Evolutionary conservation across 2,329 filamentous ascomycete species (phyloP).

Genomic region (Fusarium sp.): DNA sequence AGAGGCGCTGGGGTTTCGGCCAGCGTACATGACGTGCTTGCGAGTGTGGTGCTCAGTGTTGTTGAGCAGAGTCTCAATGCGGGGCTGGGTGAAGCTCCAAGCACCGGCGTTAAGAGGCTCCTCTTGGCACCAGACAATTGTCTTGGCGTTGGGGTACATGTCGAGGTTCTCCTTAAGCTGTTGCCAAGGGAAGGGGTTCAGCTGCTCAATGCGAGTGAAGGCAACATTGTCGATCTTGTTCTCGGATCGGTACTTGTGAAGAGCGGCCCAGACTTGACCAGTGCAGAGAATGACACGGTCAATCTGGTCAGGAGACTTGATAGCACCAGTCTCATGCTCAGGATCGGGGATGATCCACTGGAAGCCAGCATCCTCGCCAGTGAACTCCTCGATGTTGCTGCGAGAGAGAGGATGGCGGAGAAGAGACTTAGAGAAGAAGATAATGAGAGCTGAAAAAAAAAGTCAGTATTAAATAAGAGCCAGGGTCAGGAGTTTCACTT

Average conservation of each 20-base stretch:
- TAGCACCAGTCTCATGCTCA: slow-evolving; percentile 80
- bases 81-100: slow-evolving; percentile 97
- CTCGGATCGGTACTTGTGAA: slow-evolving; percentile 90
- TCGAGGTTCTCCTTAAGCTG: slow-evolving; percentile 97
- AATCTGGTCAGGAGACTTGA: slow-evolving; percentile 86
- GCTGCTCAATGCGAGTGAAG: slow-evolving; percentile 95
- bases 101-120: slow-evolving; percentile 97
- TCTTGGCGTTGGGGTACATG: slow-evolving; percentile 96
- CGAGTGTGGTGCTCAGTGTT: slow-evolving; percentile 91
- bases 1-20: slow-evolving; percentile 90
- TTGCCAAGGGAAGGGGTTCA: slow-evolving; percentile 99
- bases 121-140: slow-evolving; percentile 97
- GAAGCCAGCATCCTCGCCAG: slow-evolving; percentile 87
- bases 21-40: slow-evolving; percentile 97
- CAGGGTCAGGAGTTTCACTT: slow-evolving; percentile 59
- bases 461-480: slow-evolving; percentile 34
- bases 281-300: slow-evolving; percentile 95
- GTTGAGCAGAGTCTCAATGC: slow-evolving; percentile 96
- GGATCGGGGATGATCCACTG: slow-evolving; percentile 95
- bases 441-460: slow-evolving; percentile 74
- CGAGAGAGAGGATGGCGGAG: slow-evolving; percentile 94
- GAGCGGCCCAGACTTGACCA: slow-evolving; percentile 91
- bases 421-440: slow-evolving; percentile 98
- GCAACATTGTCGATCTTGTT: slow-evolving; percentile 91
- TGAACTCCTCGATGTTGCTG: slow-evolving; percentile 91